phyloP scores from a whole-genome alignment of 2,329 filamentous ascomycete genomes.

The Aureobasidium namibiae region DNA sequence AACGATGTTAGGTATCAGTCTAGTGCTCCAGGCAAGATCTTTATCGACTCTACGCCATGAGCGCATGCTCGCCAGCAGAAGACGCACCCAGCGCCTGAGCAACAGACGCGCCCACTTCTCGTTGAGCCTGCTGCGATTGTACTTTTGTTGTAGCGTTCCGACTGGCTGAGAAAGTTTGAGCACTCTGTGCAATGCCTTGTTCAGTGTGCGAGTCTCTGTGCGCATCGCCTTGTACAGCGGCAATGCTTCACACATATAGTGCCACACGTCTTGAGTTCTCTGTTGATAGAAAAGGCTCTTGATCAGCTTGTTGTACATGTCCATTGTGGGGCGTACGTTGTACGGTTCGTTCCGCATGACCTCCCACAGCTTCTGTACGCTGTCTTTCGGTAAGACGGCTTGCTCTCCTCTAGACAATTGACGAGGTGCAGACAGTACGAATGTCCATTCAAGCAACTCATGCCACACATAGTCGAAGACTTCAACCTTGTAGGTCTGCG shows the following conservation, averaged over 20 bases:
- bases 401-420: neutral
- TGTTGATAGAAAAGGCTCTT: slow-evolving; percentile 19
- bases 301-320: slow-evolving; percentile 41
- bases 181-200: neutral
- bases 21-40: slow-evolving; percentile 7
- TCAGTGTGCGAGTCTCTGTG: neutral
- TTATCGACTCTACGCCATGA: neutral
- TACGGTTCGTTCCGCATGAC: slow-evolving; percentile 53
- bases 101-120: neutral
- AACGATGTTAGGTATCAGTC: slow-evolving; percentile 20
- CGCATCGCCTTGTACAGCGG: slow-evolving; percentile 10
- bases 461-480: slow-evolving; percentile 56
- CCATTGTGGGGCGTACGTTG: slow-evolving; percentile 48
- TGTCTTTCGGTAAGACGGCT: slow-evolving; percentile 31
- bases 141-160: slow-evolving; percentile 4
- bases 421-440: slow-evolving; percentile 42
- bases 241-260: slow-evolving; percentile 20
- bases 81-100: slow-evolving; percentile 23
- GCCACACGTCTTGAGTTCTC: slow-evolving; percentile 16
- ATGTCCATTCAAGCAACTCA: slow-evolving; percentile 59
- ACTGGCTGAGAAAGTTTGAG: neutral
- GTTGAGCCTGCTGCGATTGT: neutral
- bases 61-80: slow-evolving; percentile 17
- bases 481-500: slow-evolving; percentile 48
- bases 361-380: slow-evolving; percentile 49